These are phyloP conservation scores for Lathyrus oleraceus DNA, from an alignment of 306 rosid species.

Conservation along the genomic window DNA sequence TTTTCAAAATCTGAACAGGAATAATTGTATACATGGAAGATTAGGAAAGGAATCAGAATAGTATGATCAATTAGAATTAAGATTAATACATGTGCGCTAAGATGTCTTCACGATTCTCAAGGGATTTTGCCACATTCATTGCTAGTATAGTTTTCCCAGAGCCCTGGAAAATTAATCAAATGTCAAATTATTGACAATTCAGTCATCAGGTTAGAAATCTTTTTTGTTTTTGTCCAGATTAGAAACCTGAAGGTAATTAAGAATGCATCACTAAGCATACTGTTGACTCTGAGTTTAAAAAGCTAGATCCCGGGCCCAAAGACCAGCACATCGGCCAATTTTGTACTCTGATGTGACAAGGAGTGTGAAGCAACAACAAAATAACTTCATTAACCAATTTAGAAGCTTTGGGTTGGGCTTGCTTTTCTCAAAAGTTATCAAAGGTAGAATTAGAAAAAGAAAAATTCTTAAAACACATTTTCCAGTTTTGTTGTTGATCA, in stretches of 20 bases:
- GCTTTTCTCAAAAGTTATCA: slow-evolving; percentile 15
- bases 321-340: slow-evolving; percentile 23
- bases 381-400: not conserved
- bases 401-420: not conserved
- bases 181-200: slow-evolving; percentile 26
- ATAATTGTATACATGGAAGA: slow-evolving; percentile 16
- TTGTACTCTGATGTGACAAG: not conserved
- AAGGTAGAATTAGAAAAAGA: slow-evolving; percentile 10
- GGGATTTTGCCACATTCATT: slow-evolving; percentile 71
- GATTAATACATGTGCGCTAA: slow-evolving; percentile 72
- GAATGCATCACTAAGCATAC: slow-evolving; percentile 23
- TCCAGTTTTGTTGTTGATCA: slow-evolving; percentile 6
- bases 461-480: not conserved
- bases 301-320: slow-evolving; percentile 13
- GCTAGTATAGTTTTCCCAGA: slow-evolving; percentile 89
- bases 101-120: slow-evolving; percentile 62
- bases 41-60: slow-evolving; percentile 19
- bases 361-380: slow-evolving; percentile 28
- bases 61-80: slow-evolving; percentile 26
- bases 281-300: slow-evolving; percentile 4
- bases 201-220: not conserved
- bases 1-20: slow-evolving; percentile 26
- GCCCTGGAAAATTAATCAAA: slow-evolving; percentile 56
- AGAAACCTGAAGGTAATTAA: slow-evolving; percentile 28
- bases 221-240: not conserved